Evolutionary conservation across 768 basidiomycete species (phyloP), one percentile per base, ranked within the genome.

Genomic region (Tulasnella calospora): DNA sequence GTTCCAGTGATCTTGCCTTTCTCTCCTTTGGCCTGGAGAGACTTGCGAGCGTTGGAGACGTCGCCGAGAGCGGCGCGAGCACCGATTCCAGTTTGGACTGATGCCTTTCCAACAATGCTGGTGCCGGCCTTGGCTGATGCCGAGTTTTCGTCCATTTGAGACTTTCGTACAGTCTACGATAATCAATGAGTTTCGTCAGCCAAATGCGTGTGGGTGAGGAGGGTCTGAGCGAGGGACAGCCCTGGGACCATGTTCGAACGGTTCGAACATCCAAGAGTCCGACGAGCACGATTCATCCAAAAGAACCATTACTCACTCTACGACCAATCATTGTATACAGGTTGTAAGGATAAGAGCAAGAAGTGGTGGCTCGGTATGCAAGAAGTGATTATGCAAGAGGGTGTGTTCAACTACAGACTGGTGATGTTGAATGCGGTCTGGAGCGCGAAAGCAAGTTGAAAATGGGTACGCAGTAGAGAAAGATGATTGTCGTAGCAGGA

Each of bases 31-130:
- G 71, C 40, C 19, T 78, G 41, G 40, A 73, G 44, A 9, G 15
- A 6, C 44, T 71, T 78, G 36, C 77, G 69, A 27, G 41, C 70
- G 77, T 78, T 78, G 71, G 67, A 73, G n/a, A 78, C 44, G n/a
- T 78, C 77, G 23, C 77, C 77, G 7, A 78, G 70, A 35, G 77
- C 77, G 30, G 77, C 71, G 17, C 77, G 77, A 15, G 55, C 77
- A 47, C 36, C 33, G 21, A 13, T 67, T 67, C 61, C 61, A 67
- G 30, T 72, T 40, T 72, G 71, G 71, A 40, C 71, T 40, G 44
- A 40, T 23, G 71, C 17, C 71, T 72, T 72, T 40, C 38, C 71
- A 40, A 46, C 71, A 40, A 46, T 35, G 61, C 61, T 67, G 61
- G 61, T 35, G 30, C 61, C 61, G 15, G 61, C 61, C 33, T 67